These are phyloP conservation scores for Dendrostoma leiphaemia DNA, from an alignment of 2,329 filamentous ascomycete genomes.

Conservation along the genomic window DNA sequence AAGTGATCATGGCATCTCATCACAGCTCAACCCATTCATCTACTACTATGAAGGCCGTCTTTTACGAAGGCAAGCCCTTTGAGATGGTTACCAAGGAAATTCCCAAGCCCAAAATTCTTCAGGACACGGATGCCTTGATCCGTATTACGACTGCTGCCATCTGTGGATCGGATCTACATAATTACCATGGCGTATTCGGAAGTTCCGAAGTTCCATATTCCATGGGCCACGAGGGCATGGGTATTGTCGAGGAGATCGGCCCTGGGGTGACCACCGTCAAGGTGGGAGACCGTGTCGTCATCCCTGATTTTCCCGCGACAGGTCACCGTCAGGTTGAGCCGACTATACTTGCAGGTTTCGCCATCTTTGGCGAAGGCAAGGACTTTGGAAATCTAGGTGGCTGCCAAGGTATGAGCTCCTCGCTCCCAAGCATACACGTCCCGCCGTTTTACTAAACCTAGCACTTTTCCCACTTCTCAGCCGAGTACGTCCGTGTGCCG, in stretches of 20 bases:
- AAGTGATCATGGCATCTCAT: no score
- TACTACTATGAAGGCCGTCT: background rate
- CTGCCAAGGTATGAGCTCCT: background rate
- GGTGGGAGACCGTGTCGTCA: slow-evolving; percentile 32
- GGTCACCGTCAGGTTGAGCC: background rate
- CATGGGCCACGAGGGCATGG: slow-evolving; percentile 31
- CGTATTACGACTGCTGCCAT: slow-evolving; percentile 3
- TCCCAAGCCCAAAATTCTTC: background rate
- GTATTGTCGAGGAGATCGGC: slow-evolving; percentile 28
- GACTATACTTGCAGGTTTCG: background rate
- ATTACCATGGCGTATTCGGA: slow-evolving; percentile 5
- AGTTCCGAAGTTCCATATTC: background rate
- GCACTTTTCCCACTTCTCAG: slow-evolving; percentile 2
- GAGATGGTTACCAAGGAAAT: background rate
- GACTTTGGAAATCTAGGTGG: slow-evolving; percentile 1
- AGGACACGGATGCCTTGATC: background rate
- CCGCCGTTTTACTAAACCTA: no score
- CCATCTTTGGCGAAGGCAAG: background rate
- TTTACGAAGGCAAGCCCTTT: slow-evolving; percentile 6
- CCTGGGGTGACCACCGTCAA: slow-evolving; percentile 21
- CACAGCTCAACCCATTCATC: no score
- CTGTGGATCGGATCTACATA: slow-evolving; percentile 4
- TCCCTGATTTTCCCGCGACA: background rate
- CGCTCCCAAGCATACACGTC: no score
- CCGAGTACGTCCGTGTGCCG: slow-evolving; percentile 22